phyloP scores from a whole-genome alignment of 192 early-diverging fungal species.

The Diversispora eburnea region DNA sequence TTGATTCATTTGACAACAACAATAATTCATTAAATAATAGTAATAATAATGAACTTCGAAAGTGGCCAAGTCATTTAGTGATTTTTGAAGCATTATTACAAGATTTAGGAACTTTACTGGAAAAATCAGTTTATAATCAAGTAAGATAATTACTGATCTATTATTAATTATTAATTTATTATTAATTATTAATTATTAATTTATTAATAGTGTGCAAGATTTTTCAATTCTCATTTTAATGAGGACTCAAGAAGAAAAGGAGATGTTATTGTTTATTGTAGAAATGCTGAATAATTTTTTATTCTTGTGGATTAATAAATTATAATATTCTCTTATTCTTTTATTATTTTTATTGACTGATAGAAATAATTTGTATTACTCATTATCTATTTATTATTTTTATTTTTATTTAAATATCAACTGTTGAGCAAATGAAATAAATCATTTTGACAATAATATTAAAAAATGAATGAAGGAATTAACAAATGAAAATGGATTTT shows the following conservation, averaged over 20 bases:
- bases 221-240: constrained; percentile 91
- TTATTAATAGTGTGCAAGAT: constrained; percentile 60
- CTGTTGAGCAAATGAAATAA: too few relatives aligned
- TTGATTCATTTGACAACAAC: neutral
- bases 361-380: too few relatives aligned
- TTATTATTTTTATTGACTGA: too few relatives aligned
- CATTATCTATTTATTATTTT: too few relatives aligned
- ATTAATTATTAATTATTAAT: constrained; percentile 14
- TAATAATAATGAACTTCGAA: constrained; percentile 17
- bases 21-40: neutral
- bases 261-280: constrained; percentile 77
- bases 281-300: neutral
- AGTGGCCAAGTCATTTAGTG: constrained; percentile 73
- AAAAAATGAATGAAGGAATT: too few relatives aligned
- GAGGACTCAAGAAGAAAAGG: constrained; percentile 75
- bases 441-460: too few relatives aligned
- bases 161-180: neutral
- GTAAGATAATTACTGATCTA: constrained; percentile 30
- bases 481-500: too few relatives aligned
- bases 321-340: too few relatives aligned
- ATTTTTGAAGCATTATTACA: constrained; percentile 66
- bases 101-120: constrained; percentile 39
- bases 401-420: too few relatives aligned
- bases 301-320: too few relatives aligned
- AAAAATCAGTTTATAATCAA: constrained; percentile 50